Percentiles rank a stretch among this genome's conserved stretches.
Conservation (phyloP, 2,329 filamentous ascomycete genomes). For the Lachnellula arida region DNA sequence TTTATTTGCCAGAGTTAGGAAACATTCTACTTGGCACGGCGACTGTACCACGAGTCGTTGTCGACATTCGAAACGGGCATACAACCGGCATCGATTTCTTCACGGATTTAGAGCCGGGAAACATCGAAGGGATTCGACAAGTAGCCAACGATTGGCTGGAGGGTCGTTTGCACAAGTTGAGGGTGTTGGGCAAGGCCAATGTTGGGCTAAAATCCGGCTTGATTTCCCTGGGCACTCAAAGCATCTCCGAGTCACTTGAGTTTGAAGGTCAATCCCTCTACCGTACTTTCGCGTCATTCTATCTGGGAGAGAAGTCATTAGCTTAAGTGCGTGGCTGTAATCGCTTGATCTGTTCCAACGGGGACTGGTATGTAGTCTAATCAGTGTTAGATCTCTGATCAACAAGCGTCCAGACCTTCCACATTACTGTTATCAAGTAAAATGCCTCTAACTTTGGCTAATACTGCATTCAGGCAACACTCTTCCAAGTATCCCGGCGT, state of each 20-base stretch:
- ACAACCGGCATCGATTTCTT: conserved; percentile 75
- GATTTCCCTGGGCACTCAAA: conserved; percentile 72
- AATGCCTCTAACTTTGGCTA: conserved; percentile 12
- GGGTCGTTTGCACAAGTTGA: conserved; percentile 67
- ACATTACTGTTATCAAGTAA: not conserved
- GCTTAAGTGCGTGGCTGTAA: conserved; percentile 24
- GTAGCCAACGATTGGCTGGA: conserved; percentile 87
- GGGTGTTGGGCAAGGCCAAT: conserved; percentile 67
- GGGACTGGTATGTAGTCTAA: conserved; percentile 14
- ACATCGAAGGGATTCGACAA: conserved; percentile 69
- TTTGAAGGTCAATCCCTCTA: conserved; percentile 81
- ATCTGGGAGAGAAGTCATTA: conserved; percentile 54
- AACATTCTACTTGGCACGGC: conserved; percentile 75
- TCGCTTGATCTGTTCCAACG: conserved; percentile 5
- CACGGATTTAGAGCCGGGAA: conserved; percentile 69
- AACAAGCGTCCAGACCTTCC: not conserved
- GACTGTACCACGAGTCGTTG: conserved; percentile 65
- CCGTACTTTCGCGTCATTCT: conserved; percentile 55
- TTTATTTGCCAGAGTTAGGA: conserved; percentile 80
- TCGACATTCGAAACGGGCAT: conserved; percentile 74
- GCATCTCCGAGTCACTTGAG: conserved; percentile 66
- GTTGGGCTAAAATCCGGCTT: conserved; percentile 75
- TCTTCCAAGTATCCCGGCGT: conserved; percentile 72
- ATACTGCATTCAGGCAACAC: conserved; percentile 48
- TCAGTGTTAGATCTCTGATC: conserved; percentile 11